Evolutionary conservation across 306 rosid species (phyloP).

Genomic region (Boehmeria nivea): DNA sequence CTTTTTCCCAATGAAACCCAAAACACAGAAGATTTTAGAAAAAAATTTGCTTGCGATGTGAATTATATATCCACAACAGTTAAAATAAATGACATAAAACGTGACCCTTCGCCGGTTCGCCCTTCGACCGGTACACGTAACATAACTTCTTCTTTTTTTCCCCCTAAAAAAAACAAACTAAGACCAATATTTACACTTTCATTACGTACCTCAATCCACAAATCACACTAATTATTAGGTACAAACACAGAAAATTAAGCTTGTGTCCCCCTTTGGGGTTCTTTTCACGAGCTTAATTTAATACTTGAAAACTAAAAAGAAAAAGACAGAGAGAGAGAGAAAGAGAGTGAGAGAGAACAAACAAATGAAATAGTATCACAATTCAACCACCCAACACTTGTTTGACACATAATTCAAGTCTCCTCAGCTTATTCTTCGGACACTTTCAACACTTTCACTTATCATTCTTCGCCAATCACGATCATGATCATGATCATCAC

Average conservation of each 20-base stretch:
- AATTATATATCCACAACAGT: no score
- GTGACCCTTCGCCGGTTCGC: no score
- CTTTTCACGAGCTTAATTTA: slow-evolving; percentile 24
- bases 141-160: no score
- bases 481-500: not conserved
- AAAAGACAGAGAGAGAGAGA: not conserved
- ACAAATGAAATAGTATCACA: no score
- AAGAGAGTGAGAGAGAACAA: no score
- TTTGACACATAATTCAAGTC: slow-evolving; percentile 3
- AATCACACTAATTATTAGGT: not conserved
- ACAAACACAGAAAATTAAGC: slow-evolving; percentile 18
- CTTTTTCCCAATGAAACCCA: no score
- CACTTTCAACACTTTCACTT: slow-evolving; percentile 3
- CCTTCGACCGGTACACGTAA: no score
- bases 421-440: slow-evolving; percentile 32
- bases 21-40: no score
- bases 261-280: slow-evolving; percentile 31
- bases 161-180: not conserved
- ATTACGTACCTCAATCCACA: not conserved
- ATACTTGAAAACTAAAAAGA: no score
- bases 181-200: slow-evolving; percentile 34
- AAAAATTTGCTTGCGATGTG: no score
- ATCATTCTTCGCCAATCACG: not conserved
- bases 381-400: not conserved
- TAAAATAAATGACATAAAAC: not conserved